Evolutionary conservation across 208 protist genomes (phyloP), one percentile per base, ranked within the genome.

Genomic region (Trypanosoma vivax): DNA sequence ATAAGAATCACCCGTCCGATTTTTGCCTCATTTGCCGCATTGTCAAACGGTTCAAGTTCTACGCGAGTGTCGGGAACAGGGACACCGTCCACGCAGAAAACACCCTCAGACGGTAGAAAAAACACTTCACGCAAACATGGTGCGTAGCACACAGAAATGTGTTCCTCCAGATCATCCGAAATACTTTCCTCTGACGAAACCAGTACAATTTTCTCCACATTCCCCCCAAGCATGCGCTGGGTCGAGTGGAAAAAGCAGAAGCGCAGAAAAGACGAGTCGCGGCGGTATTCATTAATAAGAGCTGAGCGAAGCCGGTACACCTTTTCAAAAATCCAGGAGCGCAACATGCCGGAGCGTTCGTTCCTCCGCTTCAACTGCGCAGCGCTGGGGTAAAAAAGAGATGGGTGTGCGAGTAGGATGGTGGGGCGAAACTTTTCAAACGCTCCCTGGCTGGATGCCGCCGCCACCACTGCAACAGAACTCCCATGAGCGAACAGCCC

Each of bases 121-220:
- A 70, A 80, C 53, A 95, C 82, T 57, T 95, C 82, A 21, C 80
- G 84, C 35, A 90, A 53, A 30, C 70, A 61, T 18, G 88, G 80
- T 3, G 79, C 72, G 57, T 87, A 91, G 62, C 83, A 92, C 2
- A 95, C 77, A 9, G 70, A 62, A 69, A 92, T 81, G 50, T 90
- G 74, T 63, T 92, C 83, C 38, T 81, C 47, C 56, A 92, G 45
- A 16, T 62, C 41, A 58, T 88, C 90, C 5, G 77, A 49, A 13
- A 78, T 77, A 48, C 72, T 84, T 60, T 90, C 82, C 60, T 92
- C 68, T n/a, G 82, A 70, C 5, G 68, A 60, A 35, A 51, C 67
- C 23, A 95, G 49, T 18, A 92, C 66, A 27, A 95, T 81, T 41
- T 70, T 75, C 28, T 72, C 67, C 25, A 95, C 77, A 11, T 51